Conservation (phyloP, 306 rosid species). For the Corylus americana region DNA sequence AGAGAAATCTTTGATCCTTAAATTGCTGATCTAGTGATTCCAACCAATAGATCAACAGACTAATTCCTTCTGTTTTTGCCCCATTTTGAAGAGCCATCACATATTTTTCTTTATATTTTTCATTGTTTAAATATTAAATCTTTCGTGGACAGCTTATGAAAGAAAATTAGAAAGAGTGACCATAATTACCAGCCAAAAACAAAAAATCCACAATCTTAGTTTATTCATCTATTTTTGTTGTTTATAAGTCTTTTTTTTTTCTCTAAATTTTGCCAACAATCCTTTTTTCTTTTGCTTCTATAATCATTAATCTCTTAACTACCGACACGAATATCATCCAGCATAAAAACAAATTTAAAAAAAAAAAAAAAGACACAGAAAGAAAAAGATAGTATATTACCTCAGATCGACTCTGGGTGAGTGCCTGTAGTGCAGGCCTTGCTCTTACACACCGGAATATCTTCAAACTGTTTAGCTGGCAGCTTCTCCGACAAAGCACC, state of each 20-base stretch:
- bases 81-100: not conserved
- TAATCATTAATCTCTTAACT: not conserved
- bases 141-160: not conserved
- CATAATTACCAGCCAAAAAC: not conserved
- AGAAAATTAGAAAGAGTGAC: not conserved
- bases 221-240: not conserved
- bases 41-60: not conserved
- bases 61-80: not conserved
- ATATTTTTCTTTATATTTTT: not conserved
- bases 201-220: not conserved
- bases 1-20: not conserved
- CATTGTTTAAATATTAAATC: too few species aligned
- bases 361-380: not conserved
- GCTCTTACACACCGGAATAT: conserved; percentile 42
- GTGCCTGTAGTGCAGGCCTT: conserved; percentile 18
- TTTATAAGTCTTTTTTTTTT: not conserved
- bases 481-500: conserved; percentile 63
- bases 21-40: not conserved
- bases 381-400: not conserved
- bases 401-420: conserved; percentile 29
- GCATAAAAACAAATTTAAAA: not conserved
- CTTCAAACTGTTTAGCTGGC: conserved; percentile 48
- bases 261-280: too few species aligned
- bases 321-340: not conserved
- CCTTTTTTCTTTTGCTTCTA: not conserved